phyloP scores from a whole-genome alignment of 805 yeast species.

The Pichia cephalocereana region DNA sequence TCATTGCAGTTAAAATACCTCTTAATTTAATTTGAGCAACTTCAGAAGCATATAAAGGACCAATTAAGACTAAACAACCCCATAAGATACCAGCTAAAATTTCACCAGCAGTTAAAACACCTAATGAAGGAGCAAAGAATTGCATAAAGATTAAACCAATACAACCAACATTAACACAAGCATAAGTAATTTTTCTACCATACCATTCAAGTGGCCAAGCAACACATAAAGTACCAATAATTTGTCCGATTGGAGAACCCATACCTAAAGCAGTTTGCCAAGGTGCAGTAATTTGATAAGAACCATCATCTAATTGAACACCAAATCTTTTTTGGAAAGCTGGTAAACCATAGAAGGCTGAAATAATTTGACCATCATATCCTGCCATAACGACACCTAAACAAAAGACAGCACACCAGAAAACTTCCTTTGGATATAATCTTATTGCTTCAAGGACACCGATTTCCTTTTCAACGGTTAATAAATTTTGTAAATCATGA shows the following conservation, averaged over 20 bases:
- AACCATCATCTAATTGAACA: constrained; percentile 16
- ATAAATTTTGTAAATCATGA: constrained; percentile 1
- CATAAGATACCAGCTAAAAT: constrained; percentile 39
- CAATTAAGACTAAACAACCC: constrained; percentile 45
- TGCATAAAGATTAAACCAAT: constrained; percentile 29
- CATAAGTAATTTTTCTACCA: constrained; percentile 33
- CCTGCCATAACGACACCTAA: constrained; percentile 32
- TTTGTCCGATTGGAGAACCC: constrained; percentile 20
- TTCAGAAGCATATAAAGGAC: constrained; percentile 50
- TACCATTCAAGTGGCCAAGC: constrained; percentile 32
- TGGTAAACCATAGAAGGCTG: constrained; percentile 18
- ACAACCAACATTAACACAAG: constrained; percentile 23
- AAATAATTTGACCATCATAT: constrained; percentile 33
- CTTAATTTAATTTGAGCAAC: constrained; percentile 44
- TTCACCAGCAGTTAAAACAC: constrained; percentile 34
- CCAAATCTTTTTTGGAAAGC: constrained; percentile 10
- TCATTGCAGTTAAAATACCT: constrained; percentile 38
- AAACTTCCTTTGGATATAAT: constrained; percentile 30
- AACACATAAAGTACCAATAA: constrained; percentile 31
- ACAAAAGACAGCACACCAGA: constrained; percentile 32
- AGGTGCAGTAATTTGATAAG: constrained; percentile 28
- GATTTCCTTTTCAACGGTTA: constrained; percentile 13
- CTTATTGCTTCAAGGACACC: constrained; percentile 25
- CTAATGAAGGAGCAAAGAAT: constrained; percentile 31
- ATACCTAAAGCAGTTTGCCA: constrained; percentile 37